Percentiles rank a stretch among this genome's conserved stretches.
Evolutionary conservation across 345 rosid species (phyloP).

Genomic region (Aquilaria yunnanensis): DNA sequence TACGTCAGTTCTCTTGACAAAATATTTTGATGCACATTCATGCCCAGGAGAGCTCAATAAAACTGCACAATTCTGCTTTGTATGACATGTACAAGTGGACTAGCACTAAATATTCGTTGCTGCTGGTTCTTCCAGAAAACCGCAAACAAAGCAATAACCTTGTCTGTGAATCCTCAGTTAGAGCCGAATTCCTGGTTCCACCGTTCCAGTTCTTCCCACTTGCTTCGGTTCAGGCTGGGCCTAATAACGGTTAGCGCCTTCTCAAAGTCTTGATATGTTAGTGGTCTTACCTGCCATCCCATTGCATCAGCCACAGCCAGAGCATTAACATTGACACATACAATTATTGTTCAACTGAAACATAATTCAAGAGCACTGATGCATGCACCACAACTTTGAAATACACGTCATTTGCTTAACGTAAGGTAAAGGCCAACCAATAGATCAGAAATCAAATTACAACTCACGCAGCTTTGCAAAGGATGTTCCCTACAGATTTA

Average conservation of each 20-base stretch:
- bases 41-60: too few species aligned
- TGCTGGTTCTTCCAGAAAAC: background rate
- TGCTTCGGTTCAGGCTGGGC: conserved; percentile 85
- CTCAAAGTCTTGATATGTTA: conserved; percentile 66
- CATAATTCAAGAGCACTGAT: too few species aligned
- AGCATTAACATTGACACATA: too few species aligned
- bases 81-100: background rate
- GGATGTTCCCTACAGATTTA: too few species aligned
- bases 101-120: background rate
- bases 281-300: conserved; percentile 61
- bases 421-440: too few species aligned
- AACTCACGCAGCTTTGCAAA: too few species aligned
- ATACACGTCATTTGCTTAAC: too few species aligned
- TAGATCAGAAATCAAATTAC: too few species aligned
- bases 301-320: background rate
- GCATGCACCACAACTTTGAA: too few species aligned
- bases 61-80: background rate
- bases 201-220: conserved; percentile 87
- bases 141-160: background rate
- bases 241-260: conserved; percentile 82
- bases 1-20: too few species aligned
- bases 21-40: too few species aligned
- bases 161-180: conserved; percentile 21
- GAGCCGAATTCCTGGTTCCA: conserved; percentile 94
- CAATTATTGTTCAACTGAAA: too few species aligned